Evolutionary conservation across 2,329 filamentous ascomycete species (phyloP).

Genomic region (Fusarium torreyae): DNA sequence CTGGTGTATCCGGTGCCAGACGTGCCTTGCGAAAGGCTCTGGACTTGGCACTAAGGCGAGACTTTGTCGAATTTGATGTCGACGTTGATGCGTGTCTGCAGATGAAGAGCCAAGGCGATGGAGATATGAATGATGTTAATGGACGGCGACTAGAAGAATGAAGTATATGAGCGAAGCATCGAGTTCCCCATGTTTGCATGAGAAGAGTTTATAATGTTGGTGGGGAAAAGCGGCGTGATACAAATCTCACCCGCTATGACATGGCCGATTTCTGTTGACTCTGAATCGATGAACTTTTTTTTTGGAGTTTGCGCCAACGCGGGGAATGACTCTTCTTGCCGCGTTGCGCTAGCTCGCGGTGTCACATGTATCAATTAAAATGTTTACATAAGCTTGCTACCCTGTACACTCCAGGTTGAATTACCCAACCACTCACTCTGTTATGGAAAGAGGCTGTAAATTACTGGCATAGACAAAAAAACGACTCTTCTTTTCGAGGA

Average conservation of each 20-base stretch:
- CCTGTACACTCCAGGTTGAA: slow-evolving; percentile 4
- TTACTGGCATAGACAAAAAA: no score
- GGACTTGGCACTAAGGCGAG: not conserved
- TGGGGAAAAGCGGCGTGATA: slow-evolving; percentile 2
- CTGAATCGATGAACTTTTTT: slow-evolving; percentile 32
- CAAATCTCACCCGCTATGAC: slow-evolving; percentile 15
- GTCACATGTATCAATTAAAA: slow-evolving; percentile 32
- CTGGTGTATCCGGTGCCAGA: not conserved
- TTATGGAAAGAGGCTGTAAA: no score
- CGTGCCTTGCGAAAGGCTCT: slow-evolving; percentile 6
- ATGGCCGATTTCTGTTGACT: slow-evolving; percentile 16
- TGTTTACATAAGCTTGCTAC: slow-evolving; percentile 11
- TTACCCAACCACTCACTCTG: no score
- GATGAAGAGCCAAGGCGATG: slow-evolving; percentile 8
- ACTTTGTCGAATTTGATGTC: not conserved
- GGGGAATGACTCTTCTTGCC: slow-evolving; percentile 39
- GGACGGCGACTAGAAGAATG: slow-evolving; percentile 26
- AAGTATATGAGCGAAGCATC: slow-evolving; percentile 39
- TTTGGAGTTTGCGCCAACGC: slow-evolving; percentile 12
- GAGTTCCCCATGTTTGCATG: slow-evolving; percentile 53
- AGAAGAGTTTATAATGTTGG: slow-evolving; percentile 7
- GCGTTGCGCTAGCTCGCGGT: slow-evolving; percentile 35
- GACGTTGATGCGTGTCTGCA: slow-evolving; percentile 10
- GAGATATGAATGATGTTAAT: not conserved
- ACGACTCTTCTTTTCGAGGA: no score